phyloP scores from a whole-genome alignment of 2,329 filamentous ascomycete genomes.

The Fusarium foetens region DNA sequence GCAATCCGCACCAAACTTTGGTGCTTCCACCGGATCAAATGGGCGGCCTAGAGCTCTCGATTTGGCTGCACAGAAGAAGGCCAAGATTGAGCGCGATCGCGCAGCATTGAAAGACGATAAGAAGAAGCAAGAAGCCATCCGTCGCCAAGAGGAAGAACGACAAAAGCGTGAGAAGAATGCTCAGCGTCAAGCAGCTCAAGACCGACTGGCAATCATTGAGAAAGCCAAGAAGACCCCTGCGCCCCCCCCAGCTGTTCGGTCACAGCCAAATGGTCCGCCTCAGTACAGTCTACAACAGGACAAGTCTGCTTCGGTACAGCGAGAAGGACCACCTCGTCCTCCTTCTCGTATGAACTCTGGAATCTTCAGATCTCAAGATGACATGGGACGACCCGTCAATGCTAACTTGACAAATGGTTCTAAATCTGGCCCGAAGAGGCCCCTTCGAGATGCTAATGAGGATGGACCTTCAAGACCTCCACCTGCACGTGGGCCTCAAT shows the following conservation, averaged over 20 bases:
- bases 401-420: conserved; percentile 64
- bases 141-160: conserved; percentile 69
- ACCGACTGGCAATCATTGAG: conserved; percentile 66
- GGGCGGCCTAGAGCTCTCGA: conserved; percentile 77
- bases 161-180: conserved; percentile 72
- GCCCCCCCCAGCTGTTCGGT: conserved; percentile 68
- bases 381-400: conserved; percentile 69
- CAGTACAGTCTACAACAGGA: conserved; percentile 55
- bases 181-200: conserved; percentile 55
- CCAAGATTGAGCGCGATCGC: conserved; percentile 83
- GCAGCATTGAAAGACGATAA: conserved; percentile 74
- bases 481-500: conserved; percentile 65
- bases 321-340: conserved; percentile 55
- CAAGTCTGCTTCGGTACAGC: conserved; percentile 43
- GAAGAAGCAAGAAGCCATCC: conserved; percentile 66
- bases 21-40: conserved; percentile 63
- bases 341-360: conserved; percentile 69
- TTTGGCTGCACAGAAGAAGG: conserved; percentile 81
- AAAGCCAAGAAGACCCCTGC: conserved; percentile 72
- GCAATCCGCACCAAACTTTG: conserved; percentile 68
- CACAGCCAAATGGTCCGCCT: conserved; percentile 62
- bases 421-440: conserved; percentile 77
- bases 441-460: conserved; percentile 72
- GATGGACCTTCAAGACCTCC: conserved; percentile 58
- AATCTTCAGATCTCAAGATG: conserved; percentile 64